Base-by-base conservation (phyloP, 306 rosid species). In the Citrullus mucosospermus region DNA sequence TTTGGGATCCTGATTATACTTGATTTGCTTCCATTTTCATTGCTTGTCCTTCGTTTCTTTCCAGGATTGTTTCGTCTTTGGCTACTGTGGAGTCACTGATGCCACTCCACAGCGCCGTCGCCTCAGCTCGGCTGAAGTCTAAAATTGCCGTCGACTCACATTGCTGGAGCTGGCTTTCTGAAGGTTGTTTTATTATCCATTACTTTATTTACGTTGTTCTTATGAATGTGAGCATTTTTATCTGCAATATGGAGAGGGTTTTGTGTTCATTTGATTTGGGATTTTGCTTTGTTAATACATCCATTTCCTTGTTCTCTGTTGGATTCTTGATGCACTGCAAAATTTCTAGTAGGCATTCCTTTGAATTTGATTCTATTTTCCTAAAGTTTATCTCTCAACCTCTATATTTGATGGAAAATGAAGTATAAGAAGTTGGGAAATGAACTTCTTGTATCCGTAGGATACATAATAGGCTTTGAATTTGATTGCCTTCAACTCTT, bases 81-180 rank as follows among this genome's bases (percentile, higher is more conserved):
- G 96, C 89, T 86, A 83, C 89, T 68, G 79, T 82, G 79, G 96
- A 89, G 28, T 90, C 98, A 18, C 79, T 89, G 91, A 85, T 89
- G 91, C 98, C 97, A 22, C 97, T 92, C 71, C 98, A 92, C 58
- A 92, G 89, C 20, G 90, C 92, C 39, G 84, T 92, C 56, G 98
- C 98, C 57, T 81, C 89, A 50, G 97, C 97, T 73, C 86, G 98
- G 78, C 93, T 95, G 71, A 92, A 85, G 71, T 92, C 98, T 78
- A 87, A 80, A 78, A 92, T 92, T 41, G 97, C 98, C 14, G 75
- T 87, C 8, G 90, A 90, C 80, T 85, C 97, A 41, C 76, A 86
- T 62, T 88, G 88, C 91, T 90, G 99, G 97, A 91, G 98, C 84
- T 83, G 67, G 90, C 91, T 95, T 65, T 95, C 97, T 87, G 93